phyloP scores from a whole-genome alignment of 768 basidiomycete genomes.

The Daedalea quercina region DNA sequence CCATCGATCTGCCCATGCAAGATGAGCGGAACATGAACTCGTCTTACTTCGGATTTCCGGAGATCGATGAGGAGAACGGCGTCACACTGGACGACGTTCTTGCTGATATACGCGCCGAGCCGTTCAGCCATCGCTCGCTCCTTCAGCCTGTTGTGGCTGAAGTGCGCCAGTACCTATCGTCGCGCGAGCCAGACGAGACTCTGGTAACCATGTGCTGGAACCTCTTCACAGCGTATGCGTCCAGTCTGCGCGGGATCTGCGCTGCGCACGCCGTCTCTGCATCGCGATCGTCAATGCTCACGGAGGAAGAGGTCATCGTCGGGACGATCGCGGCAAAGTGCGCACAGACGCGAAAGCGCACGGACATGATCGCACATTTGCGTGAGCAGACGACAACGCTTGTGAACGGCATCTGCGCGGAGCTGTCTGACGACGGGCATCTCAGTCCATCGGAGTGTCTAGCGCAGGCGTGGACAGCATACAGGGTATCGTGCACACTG shows the following conservation, averaged over 20 bases:
- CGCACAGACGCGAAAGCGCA: slow-evolving; percentile 47
- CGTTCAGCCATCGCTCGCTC: slow-evolving; percentile 3
- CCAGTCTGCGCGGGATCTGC: slow-evolving; percentile 45
- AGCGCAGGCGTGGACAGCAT: slow-evolving; percentile 48
- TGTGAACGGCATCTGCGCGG: slow-evolving; percentile 42
- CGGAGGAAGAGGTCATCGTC: slow-evolving; percentile 58
- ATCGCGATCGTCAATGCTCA: slow-evolving; percentile 33
- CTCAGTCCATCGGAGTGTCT: slow-evolving; percentile 33
- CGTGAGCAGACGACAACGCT: slow-evolving; percentile 50
- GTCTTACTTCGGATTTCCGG: slow-evolving; percentile 14
- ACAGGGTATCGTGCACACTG: slow-evolving; percentile 34
- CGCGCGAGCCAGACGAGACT: neutral
- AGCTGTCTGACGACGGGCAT: slow-evolving; percentile 43
- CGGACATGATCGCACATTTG: slow-evolving; percentile 46
- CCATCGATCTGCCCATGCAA: slow-evolving; percentile 45
- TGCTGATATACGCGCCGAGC: slow-evolving; percentile 4
- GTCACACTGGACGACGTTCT: slow-evolving; percentile 25
- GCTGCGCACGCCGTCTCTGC: slow-evolving; percentile 37
- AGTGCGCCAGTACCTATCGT: slow-evolving; percentile 11
- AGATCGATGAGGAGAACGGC: slow-evolving; percentile 12
- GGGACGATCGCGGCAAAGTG: slow-evolving; percentile 66
- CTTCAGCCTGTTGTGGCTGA: slow-evolving; percentile 11
- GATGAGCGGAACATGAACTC: slow-evolving; percentile 6
- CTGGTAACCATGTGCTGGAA: slow-evolving; percentile 7
- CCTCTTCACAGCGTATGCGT: slow-evolving; percentile 32